Evolutionary conservation across 176 grass and related monocot species (phyloP), one percentile per base, ranked within the genome.

Genomic region (Avena eriantha): DNA sequence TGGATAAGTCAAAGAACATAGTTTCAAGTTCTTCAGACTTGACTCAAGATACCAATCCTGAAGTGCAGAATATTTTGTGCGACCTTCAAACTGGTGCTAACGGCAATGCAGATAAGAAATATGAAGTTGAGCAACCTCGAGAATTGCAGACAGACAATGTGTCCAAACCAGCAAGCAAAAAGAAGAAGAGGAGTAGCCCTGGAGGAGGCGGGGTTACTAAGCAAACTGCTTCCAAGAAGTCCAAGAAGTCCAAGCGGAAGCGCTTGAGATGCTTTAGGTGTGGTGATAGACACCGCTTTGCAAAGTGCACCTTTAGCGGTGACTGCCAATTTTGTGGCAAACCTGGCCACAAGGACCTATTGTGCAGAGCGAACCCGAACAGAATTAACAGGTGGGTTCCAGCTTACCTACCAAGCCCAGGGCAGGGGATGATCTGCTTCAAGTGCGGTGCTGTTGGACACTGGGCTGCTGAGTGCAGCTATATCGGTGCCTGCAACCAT

Each of bases 31-130:
- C 85, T 85, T 83, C 67, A 48, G 86, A 72, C 55, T 48, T 86
- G 56, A 88, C 76, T 80, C 74, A 50, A 50, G 48, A 83, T 29
- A 49, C 46, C 61, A 79, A 80, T 70, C 50, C 80, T 64, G 76
- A 89, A 35, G 46, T 87, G 17, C 87, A 82, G 75, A 77, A 82
- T 83, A 85, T 49, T 53, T 57, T 65, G 22, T 73, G 33, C 68
- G 88, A 87, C 59, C 84, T 80, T 89, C 93, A 91, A 80, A 96
- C 84, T 10, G 86, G 24, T 91, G 79, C 70, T 43, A 98, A 87
- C 54, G 58, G 68, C 64, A 92, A 88, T 78, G 26, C 24, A 71
- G 91, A 93, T 85, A 95, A 82, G 78, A 86, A 82, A 60, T 12
- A 56, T 78, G 91, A 93, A 89, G 66, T 54, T 78, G 90, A 63